phyloP scores from a whole-genome alignment of 345 rosid species.

The Fremontodendron californicum region DNA sequence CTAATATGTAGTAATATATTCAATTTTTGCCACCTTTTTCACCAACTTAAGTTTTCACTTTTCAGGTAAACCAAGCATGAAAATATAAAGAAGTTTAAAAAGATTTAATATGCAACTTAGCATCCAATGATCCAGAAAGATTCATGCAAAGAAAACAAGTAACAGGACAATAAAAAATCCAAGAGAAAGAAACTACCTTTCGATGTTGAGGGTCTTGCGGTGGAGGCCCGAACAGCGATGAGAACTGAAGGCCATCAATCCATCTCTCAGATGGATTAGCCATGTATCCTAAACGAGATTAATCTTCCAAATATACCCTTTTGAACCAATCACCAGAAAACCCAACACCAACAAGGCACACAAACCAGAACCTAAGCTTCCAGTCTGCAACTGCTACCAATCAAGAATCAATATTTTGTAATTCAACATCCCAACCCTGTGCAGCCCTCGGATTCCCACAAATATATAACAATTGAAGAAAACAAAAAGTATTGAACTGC shows the following conservation, averaged over 20 bases:
- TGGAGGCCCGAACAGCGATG: slow-evolving; percentile 82
- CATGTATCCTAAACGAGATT: slow-evolving; percentile 29
- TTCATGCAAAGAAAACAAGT: not conserved
- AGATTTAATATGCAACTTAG: not conserved
- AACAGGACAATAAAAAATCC: not conserved
- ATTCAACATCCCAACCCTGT: slow-evolving; percentile 37
- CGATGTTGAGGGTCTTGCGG: slow-evolving; percentile 75
- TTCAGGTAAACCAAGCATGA: not conserved
- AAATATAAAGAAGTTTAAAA: not conserved
- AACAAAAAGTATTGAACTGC: not conserved
- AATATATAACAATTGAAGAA: slow-evolving; percentile 5
- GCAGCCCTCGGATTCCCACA: slow-evolving; percentile 7
- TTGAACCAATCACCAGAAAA: not conserved
- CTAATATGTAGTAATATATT: not conserved
- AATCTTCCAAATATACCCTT: slow-evolving; percentile 4
- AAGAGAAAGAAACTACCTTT: slow-evolving; percentile 42
- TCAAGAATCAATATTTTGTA: slow-evolving; percentile 47
- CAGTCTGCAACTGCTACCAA: slow-evolving; percentile 28
- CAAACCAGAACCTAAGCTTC: slow-evolving; percentile 1
- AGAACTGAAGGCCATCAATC: slow-evolving; percentile 88
- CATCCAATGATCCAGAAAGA: not conserved
- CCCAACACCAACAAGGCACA: not conserved
- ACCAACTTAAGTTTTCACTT: not conserved
- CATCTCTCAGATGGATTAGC: slow-evolving; percentile 78
- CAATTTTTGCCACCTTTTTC: not conserved